phyloP scores from a whole-genome alignment of 305 asterid species.

The Euphrasia arctica region DNA sequence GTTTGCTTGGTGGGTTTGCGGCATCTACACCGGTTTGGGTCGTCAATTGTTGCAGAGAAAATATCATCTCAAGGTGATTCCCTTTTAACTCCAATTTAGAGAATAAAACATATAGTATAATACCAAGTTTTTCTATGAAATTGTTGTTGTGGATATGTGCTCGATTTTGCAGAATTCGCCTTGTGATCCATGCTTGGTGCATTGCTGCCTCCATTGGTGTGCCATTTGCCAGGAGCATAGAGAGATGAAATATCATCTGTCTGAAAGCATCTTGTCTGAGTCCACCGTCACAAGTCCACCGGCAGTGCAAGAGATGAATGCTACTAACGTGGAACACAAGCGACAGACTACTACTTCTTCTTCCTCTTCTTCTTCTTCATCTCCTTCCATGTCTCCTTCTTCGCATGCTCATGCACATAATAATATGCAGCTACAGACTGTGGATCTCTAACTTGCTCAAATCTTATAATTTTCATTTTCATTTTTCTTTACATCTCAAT shows the following conservation, averaged over 20 bases:
- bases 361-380: conserved; percentile 16
- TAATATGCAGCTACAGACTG: conserved; percentile 43
- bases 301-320: conserved; percentile 56
- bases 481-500: background rate
- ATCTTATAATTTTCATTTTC: background rate
- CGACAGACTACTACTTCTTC: background rate
- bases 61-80: conserved; percentile 67
- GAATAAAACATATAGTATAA: too few relatives aligned
- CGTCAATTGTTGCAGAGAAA: conserved; percentile 61
- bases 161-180: conserved; percentile 59
- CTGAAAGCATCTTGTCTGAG: conserved; percentile 27
- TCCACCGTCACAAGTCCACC: conserved; percentile 55
- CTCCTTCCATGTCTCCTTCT: conserved; percentile 23
- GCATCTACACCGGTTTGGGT: conserved; percentile 75
- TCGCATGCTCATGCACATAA: conserved; percentile 27
- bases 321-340: conserved; percentile 7
- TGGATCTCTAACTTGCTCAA: background rate
- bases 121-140: too few relatives aligned
- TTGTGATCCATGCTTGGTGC: conserved; percentile 78
- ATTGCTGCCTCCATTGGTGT: conserved; percentile 81
- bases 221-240: conserved; percentile 84
- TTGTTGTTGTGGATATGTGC: background rate
- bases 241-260: conserved; percentile 55
- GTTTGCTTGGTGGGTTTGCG: conserved; percentile 85
- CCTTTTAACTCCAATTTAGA: too few relatives aligned